These are phyloP conservation scores for Catharanthus roseus DNA, from an alignment of 257 asterid genomes.

Conservation along the genomic window DNA sequence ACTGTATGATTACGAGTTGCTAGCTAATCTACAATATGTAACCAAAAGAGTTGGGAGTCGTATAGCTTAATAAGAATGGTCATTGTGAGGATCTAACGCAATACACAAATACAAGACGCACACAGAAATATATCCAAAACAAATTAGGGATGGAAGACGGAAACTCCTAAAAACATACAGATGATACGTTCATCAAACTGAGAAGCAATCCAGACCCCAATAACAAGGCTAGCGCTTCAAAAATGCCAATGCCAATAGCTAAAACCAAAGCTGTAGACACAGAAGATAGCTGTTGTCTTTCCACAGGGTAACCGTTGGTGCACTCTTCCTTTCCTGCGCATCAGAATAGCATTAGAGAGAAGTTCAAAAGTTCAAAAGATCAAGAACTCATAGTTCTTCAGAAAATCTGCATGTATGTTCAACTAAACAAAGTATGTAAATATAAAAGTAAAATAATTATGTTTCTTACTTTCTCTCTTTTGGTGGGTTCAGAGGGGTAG, in stretches of 20 bases:
- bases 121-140: background rate
- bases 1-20: background rate
- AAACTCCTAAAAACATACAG: slow-evolving; percentile 37
- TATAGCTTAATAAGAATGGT: background rate
- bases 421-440: background rate
- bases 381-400: background rate
- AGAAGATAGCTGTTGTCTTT: slow-evolving; percentile 72
- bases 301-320: slow-evolving; percentile 25
- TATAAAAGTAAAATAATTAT: too few relatives aligned
- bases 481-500: too few relatives aligned
- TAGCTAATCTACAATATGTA: background rate
- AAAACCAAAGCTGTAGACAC: slow-evolving; percentile 84
- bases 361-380: background rate
- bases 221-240: slow-evolving; percentile 68
- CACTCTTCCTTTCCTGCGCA: slow-evolving; percentile 25
- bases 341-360: slow-evolving; percentile 6
- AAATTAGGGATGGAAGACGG: background rate
- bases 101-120: slow-evolving; percentile 7
- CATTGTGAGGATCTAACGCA: background rate
- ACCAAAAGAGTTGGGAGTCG: background rate
- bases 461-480: too few relatives aligned
- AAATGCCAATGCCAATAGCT: slow-evolving; percentile 82
- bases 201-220: slow-evolving; percentile 88
- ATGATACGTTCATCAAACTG: slow-evolving; percentile 78
- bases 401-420: background rate